Conservation (phyloP, 441 rosid species). For the Populus hybrid region DNA sequence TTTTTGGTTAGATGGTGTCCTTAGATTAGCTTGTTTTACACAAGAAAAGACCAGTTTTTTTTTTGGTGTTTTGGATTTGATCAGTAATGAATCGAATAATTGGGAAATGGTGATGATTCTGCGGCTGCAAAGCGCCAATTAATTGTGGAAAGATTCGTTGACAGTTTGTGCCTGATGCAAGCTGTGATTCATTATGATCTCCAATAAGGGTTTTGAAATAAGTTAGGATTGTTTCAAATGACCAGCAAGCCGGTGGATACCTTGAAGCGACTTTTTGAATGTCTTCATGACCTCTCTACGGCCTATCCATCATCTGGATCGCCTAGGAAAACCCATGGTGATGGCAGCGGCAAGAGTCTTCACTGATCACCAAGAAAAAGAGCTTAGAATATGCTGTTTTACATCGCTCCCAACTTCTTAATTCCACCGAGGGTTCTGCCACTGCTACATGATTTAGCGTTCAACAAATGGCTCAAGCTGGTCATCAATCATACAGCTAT, state of each 20-base stretch:
- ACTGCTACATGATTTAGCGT: constrained; percentile 80
- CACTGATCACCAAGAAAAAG: constrained; percentile 49
- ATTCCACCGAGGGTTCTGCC: constrained; percentile 87
- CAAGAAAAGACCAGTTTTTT: neutral
- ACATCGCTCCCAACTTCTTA: constrained; percentile 67
- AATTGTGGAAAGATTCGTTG: neutral
- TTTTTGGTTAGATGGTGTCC: neutral
- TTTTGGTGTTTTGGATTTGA: neutral
- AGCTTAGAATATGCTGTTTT: constrained; percentile 59
- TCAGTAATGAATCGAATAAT: neutral
- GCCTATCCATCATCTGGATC: constrained; percentile 51
- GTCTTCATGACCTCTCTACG: too few species aligned
- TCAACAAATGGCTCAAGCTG: constrained; percentile 87
- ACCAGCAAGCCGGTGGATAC: constrained; percentile 95
- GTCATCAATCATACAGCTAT: constrained; percentile 91
- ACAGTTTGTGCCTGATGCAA: neutral
- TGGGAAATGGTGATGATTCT: neutral
- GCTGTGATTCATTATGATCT: neutral
- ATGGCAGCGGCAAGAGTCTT: constrained; percentile 38
- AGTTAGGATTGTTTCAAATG: constrained; percentile 13
- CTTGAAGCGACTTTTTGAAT: constrained; percentile 72
- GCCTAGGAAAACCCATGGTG: constrained; percentile 39
- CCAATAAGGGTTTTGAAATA: neutral
- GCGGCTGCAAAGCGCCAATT: neutral
- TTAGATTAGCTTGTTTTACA: neutral